Evolutionary conservation across 140 eudicot genomes (phyloP).

Genomic region (Flaveria floridana): DNA sequence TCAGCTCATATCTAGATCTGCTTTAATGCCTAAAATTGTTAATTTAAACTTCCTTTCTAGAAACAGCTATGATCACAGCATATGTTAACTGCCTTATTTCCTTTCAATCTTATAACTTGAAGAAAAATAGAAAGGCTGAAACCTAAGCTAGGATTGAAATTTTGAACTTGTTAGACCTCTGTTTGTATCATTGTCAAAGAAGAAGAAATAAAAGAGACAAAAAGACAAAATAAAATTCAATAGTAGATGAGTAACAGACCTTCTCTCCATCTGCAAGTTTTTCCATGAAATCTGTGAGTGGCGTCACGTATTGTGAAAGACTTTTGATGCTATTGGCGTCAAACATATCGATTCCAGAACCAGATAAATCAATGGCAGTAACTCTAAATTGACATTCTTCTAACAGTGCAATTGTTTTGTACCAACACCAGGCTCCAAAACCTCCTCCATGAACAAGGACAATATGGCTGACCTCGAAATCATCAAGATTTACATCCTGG

Average conservation of each 20-base stretch:
- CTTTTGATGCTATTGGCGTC: constrained; percentile 73
- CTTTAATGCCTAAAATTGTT: constrained; percentile 11
- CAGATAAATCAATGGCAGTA: constrained; percentile 88
- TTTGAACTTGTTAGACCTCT: constrained; percentile 1
- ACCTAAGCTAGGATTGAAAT: not conserved
- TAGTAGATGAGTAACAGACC: constrained; percentile 45
- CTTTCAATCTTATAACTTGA: constrained; percentile 22
- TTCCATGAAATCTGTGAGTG: constrained; percentile 71
- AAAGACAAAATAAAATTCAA: not conserved
- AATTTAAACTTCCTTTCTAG: not conserved
- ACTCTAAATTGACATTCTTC: constrained; percentile 87
- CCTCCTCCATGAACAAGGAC: constrained; percentile 99
- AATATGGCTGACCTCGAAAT: constrained; percentile 66
- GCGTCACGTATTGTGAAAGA: constrained; percentile 76
- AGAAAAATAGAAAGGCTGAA: not conserved
- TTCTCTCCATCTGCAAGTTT: constrained; percentile 80
- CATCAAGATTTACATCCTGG: constrained; percentile 71
- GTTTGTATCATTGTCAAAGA: constrained; percentile 5
- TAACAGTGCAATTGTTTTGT: constrained; percentile 81
- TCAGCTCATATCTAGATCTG: constrained; percentile 16
- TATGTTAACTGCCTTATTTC: not conserved
- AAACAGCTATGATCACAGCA: not conserved
- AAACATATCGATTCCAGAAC: constrained; percentile 84
- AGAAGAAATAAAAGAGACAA: constrained; percentile 3
- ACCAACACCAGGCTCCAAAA: constrained; percentile 99